Evolutionary conservation across 257 asterid genomes (phyloP).

Genomic region (Lithospermum erythrorhizon): DNA sequence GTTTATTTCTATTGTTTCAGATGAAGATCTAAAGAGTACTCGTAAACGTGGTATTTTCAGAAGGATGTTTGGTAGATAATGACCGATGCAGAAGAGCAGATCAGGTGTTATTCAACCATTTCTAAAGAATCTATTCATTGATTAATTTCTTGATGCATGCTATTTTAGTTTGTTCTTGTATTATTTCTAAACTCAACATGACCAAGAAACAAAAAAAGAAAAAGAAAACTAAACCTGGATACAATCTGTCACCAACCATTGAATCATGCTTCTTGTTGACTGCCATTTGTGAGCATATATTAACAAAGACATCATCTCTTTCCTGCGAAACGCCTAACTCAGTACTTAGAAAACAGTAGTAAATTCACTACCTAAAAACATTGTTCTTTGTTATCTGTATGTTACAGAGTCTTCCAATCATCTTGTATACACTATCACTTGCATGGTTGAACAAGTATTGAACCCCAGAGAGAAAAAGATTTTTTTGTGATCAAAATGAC

Average conservation of each 20-base stretch:
- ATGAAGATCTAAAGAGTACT: constrained; percentile 30
- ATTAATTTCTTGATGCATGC: neutral
- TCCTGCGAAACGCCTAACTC: neutral
- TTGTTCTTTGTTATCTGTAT: neutral
- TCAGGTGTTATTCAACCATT: neutral
- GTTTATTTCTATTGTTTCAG: constrained; percentile 28
- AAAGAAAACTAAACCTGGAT: neutral
- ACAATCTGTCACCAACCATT: neutral
- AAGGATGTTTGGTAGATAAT: constrained; percentile 37
- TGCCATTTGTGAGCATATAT: neutral
- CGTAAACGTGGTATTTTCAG: constrained; percentile 29
- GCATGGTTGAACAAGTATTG: neutral
- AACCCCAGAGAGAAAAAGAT: no score
- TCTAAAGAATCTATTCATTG: neutral
- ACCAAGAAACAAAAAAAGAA: neutral
- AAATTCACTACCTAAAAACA: neutral
- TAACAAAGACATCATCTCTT: neutral
- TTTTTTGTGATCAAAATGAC: no score
- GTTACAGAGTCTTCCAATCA: neutral
- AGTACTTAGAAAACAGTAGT: neutral
- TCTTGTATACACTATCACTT: neutral
- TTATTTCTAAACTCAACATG: neutral
- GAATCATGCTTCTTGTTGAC: neutral
- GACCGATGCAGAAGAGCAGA: constrained; percentile 3
- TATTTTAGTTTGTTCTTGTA: neutral